Evolutionary conservation across 306 rosid genomes (phyloP).

Genomic region (Abrus pulchellus): DNA sequence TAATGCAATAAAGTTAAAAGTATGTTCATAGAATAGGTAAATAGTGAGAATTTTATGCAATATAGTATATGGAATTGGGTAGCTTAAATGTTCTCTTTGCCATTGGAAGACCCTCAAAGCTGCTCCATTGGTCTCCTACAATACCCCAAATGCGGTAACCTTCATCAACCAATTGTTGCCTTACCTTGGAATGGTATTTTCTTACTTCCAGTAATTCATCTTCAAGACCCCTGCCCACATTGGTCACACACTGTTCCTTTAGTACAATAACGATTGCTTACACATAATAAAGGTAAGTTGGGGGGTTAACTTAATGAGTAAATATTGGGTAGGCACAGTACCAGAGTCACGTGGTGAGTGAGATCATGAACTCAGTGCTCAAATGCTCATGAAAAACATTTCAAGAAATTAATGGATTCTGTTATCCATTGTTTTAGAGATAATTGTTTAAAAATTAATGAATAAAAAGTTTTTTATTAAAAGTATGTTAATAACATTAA

Average conservation of each 20-base stretch:
- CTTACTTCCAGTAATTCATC: conserved; percentile 66
- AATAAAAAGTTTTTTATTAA: too few species aligned
- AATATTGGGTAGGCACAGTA: not conserved
- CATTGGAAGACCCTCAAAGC: conserved; percentile 67
- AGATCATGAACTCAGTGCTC: not conserved
- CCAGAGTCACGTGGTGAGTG: too few species aligned
- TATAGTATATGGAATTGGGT: conserved; percentile 66
- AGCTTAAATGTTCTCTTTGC: conserved; percentile 71
- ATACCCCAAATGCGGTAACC: conserved; percentile 79
- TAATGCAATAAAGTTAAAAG: conserved; percentile 15
- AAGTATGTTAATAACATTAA: too few species aligned
- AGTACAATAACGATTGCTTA: conserved; percentile 1
- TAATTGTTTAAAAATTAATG: too few species aligned
- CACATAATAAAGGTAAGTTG: not conserved
- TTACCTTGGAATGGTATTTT: conserved; percentile 54
- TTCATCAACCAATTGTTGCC: conserved; percentile 58
- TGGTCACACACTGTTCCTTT: not conserved
- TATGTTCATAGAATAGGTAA: not conserved
- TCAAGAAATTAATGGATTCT: not conserved
- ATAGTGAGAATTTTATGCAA: conserved; percentile 25
- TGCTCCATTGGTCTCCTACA: conserved; percentile 77
- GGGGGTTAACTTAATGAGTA: not conserved
- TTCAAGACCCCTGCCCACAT: conserved; percentile 59
- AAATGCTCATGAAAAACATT: not conserved
- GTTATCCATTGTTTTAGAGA: too few species aligned